Evolutionary conservation across 768 basidiomycete species (phyloP), one percentile per base, ranked within the genome.

Genomic region (Psilocybe tampanensis): DNA sequence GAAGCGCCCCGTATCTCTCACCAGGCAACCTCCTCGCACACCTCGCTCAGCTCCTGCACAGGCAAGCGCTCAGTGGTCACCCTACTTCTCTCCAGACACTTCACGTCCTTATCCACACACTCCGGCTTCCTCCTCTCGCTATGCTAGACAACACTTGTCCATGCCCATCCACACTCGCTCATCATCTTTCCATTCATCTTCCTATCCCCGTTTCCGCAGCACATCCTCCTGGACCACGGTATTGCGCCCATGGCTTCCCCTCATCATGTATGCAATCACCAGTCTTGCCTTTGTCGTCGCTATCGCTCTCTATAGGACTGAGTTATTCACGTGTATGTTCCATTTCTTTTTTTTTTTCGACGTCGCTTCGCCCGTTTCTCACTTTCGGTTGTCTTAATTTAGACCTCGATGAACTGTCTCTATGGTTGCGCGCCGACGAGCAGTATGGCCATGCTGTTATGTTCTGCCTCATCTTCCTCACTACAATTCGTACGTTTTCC

Each of bases 391-490:
- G 21, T 9, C 13, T 36, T 18, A 19, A 47, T 26, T 29, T 66
- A 95, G 94, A 81, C 56, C 86, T 97, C 34, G 95, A 97, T 73
- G 75, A 86, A 36, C 79, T 96, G 33, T 88, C 94, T 24, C 80
- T 82, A 59, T 90, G 89, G 84, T 78, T 96, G 48, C 86, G 85
- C 65, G 80, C 78, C 32, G 86, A 92, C 69, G 81, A 83, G 56
- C 79, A 83, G 56, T 82, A 84, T 69, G 95, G 95, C 47, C 86
- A 92, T 68, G 81, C 84, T 54, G 83, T 90, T 60, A 85, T 97
- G 50, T 94, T 92, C 70, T 78, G 74, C 64, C 83, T 94, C 67
- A 94, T 94, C 59, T 92, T 94, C 71, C 69, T 94, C 56, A 94
- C 92, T 48, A 94, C 92, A 1, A 87, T 94, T 72, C 92, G 92